Evolutionary conservation across 2,329 filamentous ascomycete genomes (phyloP), one percentile per base, ranked within the genome.

Genomic region (Trichoderma aggressivum): DNA sequence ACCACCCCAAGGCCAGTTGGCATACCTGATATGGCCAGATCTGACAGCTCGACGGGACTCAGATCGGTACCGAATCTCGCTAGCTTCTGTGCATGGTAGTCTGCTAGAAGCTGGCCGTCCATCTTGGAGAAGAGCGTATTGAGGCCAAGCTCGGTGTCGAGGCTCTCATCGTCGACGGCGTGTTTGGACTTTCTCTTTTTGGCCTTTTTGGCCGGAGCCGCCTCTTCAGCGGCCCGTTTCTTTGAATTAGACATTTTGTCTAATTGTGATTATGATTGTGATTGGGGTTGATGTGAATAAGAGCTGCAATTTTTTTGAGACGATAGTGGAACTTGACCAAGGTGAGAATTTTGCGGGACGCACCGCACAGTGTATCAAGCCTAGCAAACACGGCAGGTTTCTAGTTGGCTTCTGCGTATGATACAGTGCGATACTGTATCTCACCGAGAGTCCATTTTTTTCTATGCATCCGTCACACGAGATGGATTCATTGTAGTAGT

Each of bases 101-200:
- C 95, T 2, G 94, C 93, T 60, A 98, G 84, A 55, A 98, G 85
- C 74, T 91, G 89, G 72, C 89, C 91, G 80, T 97, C 93, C 91
- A 98, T 94, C 72, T 89, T 88, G 58, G 90, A 88, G 79, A 98
- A 92, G 4, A 92, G 88, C 74, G 89, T 89, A 82, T 98, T 97
- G 75, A 98, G 84, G 7, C 91, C 91, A 39, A 91, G 88, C 76
- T 94, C 89, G 56, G 89, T 86, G 78, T 94, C 90, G 71, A 91
- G 80, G 32, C 86, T 82, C 28, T 84, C 85, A 61, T 90, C 88
- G 55, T 89, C 85, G 75, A 72, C 87, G 84, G 68, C 83, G 82
- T 64, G 63, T 64, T 77, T 87, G 84, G 77, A 84, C 81, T 88
- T 91, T 82, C 85, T 87, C 76, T 84, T 86, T 75, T 86, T 85